Conservation (phyloP, 192 early-diverging fungal species). For the Coemansia umbellata region DNA sequence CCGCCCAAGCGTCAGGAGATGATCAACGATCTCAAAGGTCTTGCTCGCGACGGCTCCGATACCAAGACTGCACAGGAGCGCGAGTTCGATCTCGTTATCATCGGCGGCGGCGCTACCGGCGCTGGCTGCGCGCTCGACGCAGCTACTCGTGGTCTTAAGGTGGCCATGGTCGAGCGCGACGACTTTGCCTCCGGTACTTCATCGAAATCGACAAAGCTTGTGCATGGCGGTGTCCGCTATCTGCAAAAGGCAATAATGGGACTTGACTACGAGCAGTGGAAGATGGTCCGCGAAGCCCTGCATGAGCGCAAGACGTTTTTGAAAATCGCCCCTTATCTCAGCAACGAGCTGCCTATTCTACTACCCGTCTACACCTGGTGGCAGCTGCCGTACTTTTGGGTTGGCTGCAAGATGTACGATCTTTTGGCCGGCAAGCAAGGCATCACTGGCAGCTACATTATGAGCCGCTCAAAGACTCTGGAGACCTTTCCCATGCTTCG, state of each 20-base stretch:
- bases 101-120: slow-evolving; percentile 95
- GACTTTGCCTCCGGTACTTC: slow-evolving; percentile 93
- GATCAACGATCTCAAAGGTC: slow-evolving; percentile 61
- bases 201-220: slow-evolving; percentile 89
- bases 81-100: slow-evolving; percentile 82
- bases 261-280: slow-evolving; percentile 94
- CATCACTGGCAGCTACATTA: slow-evolving; percentile 76
- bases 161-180: slow-evolving; percentile 93
- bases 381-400: slow-evolving; percentile 97
- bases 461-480: slow-evolving; percentile 79
- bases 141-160: slow-evolving; percentile 84
- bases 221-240: slow-evolving; percentile 97
- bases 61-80: slow-evolving; percentile 34
- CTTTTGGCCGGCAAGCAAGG: slow-evolving; percentile 81
- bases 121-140: slow-evolving; percentile 90
- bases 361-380: slow-evolving; percentile 94
- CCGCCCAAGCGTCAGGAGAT: slow-evolving; percentile 71
- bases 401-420: slow-evolving; percentile 91
- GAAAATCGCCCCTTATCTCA: slow-evolving; percentile 93
- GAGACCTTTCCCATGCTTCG: slow-evolving; percentile 97
- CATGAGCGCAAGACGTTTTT: slow-evolving; percentile 92
- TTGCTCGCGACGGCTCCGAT: slow-evolving; percentile 31
- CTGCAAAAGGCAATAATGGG: slow-evolving; percentile 94
- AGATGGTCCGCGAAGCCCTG: slow-evolving; percentile 91
- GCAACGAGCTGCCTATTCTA: slow-evolving; percentile 91